Base-by-base conservation (phyloP, 108 stramenopile species). In the Conticribra weissflogii region DNA sequence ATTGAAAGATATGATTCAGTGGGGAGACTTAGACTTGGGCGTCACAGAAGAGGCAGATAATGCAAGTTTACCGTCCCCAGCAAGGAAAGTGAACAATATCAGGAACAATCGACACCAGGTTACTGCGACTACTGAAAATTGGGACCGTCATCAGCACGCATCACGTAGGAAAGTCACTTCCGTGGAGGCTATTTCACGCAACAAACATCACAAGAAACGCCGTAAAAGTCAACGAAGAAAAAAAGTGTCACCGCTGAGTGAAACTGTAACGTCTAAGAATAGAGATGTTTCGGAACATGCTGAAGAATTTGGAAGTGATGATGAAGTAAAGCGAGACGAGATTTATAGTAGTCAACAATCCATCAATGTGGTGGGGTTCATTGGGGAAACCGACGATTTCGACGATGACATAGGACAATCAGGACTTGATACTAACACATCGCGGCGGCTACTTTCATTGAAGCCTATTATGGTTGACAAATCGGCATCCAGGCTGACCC, bases 111-210 rank as follows among this genome's bases (percentile, higher is more conserved):
- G 25, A 1, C 36, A 46, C 19, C 63, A 33, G 27, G 18, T 31
- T 29, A 57, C 47, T 9, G 12, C 31, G 57, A 47, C 53, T 16
- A 33, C 30, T 1, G 33, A 44, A 44, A 34, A 72, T 2, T 48
- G 54, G 61, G 68, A 66, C 59, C 63, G 15, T 34, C 77, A 78
- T 48, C 77, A 64, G 30, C 77, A 78, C 47, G 77, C 77, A 17
- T 78, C 77, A 33, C 54, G 41, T 3, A 77, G 68, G 22, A 64
- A 63, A 46, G 71, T 58, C 15, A 33, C 56, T 3, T 59, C 58
- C 5, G 17, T 59, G 22, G 15, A 31, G n/a, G 27, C 9, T 41
- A 51, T 25, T 22, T 41, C 34, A 0, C 48, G 49, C 29, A 41
- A 54, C 33, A 24, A 18, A 58, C 3, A 15, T 27, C 25, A 27